These are phyloP conservation scores for Blastocystis sp. DNA, from an alignment of 352 stramenopile genomes.

Conservation along the genomic window DNA sequence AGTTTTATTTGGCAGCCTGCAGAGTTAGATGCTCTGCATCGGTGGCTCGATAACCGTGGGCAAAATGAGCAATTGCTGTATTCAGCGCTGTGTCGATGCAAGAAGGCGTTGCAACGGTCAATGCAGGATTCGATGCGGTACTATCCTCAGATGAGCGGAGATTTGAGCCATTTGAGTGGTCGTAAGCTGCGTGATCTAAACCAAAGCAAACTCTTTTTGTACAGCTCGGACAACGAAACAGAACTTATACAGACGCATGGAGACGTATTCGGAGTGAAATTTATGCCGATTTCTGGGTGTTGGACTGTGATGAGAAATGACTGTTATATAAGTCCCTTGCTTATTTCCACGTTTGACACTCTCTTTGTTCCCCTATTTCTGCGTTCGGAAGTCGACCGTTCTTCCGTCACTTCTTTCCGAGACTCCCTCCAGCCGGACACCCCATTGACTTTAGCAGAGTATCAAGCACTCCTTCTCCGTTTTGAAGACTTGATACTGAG, in stretches of 20 bases:
- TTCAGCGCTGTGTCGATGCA: background rate
- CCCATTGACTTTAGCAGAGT: background rate
- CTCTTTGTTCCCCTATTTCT: constrained; percentile 33
- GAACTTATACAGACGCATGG: background rate
- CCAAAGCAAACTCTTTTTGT: background rate
- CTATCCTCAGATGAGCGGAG: background rate
- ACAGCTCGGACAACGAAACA: no score
- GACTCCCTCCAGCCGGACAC: background rate
- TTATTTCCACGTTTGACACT: background rate
- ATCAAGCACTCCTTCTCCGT: background rate
- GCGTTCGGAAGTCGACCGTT: background rate
- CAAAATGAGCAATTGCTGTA: constrained; percentile 29
- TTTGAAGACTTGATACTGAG: background rate
- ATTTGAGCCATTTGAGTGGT: background rate
- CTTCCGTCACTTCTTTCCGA: background rate
- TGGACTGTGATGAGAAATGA: background rate
- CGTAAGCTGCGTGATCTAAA: background rate
- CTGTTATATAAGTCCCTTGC: background rate
- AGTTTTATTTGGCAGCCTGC: background rate
- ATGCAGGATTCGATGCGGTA: background rate
- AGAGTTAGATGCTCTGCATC: background rate
- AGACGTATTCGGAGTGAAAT: background rate
- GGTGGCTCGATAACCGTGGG: constrained; percentile 45
- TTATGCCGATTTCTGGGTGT: background rate
- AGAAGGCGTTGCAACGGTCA: background rate